A percentile compares a stretch with the other conserved stretches of the same genome.
Conservation (phyloP, 306 rosid genomes). For the Spatholobus suberectus region DNA sequence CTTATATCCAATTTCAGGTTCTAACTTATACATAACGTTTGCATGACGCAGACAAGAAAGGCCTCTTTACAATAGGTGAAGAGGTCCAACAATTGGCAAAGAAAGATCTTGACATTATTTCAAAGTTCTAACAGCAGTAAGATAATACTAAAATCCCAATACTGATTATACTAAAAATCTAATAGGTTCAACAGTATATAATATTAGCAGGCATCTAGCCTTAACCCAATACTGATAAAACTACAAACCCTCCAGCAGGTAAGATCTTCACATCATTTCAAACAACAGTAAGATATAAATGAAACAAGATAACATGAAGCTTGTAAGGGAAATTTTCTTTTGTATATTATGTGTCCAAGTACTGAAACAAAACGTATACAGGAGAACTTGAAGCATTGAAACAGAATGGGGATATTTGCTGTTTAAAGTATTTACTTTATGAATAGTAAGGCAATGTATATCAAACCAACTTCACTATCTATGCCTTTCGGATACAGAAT, state of each 20-base stretch:
- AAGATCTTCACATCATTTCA: no score
- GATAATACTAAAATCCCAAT: neutral
- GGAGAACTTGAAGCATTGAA: neutral
- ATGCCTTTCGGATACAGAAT: neutral
- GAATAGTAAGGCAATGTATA: no score
- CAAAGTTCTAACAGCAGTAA: neutral
- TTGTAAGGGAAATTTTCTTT: neutral
- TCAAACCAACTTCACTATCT: neutral
- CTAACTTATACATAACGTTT: conserved; percentile 34
- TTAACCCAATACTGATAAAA: neutral
- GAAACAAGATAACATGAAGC: neutral
- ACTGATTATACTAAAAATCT: neutral
- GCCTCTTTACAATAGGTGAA: conserved; percentile 70
- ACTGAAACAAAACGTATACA: neutral
- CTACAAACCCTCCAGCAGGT: no score
- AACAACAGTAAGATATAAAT: no score
- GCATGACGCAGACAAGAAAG: conserved; percentile 98
- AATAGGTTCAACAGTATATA: neutral
- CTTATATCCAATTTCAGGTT: no score
- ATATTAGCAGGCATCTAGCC: neutral
- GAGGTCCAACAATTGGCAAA: conserved; percentile 92
- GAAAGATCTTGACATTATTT: conserved; percentile 40
- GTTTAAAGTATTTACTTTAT: neutral
- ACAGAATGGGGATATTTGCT: neutral
- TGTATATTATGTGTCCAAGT: neutral